Evolutionary conservation across 805 yeast species (phyloP), one percentile per base, ranked within the genome.

Genomic region (Ascoidea rubescens): DNA sequence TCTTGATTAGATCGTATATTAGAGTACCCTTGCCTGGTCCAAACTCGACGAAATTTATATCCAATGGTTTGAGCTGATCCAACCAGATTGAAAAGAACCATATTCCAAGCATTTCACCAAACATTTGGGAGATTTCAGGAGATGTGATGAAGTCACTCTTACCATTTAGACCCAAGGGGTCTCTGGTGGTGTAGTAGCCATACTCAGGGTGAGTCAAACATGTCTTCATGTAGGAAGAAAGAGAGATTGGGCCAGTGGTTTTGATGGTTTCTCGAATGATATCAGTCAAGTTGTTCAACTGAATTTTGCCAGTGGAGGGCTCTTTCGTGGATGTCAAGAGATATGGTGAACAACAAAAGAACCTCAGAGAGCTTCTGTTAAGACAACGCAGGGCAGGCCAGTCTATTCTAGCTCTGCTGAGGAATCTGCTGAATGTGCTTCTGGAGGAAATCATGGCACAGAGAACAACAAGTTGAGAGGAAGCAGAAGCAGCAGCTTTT

Each of bases 21-120:
- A 87, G 67, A 0, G 95, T 84, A 1, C 96, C 96, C 58, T 75
- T 72, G 4, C 96, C 96, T 0, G 96, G 96, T 0, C 96, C 96
- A 64, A 86, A 79, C 64, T 87, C 96, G 6, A 85, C 70, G 8
- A 87, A 60, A 50, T 82, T 67, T 31, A 83, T 65, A 10, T 62
- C 60, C n/a, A 59, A 45, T 0, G 86, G 82, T 47, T 63, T 69
- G 31, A 75, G 71, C 57, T 83, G 90, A 1, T 69, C 62, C 42
- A 74, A 54, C 86, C 89, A 85, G 44, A 70, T 66, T 2, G 77
- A 68, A 54, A 69, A 78, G 53, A 73, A 69, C 87, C 95, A 87
- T 5, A 87, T 67, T 0, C 93, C 95, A 54, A 85, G 72, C 69
- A 85, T 77, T 63, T 87, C 95, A 21, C 96, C 96, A 69, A 87